A percentile compares a stretch with the other conserved stretches of the same genome.
Conservation (phyloP, 495 filamentous ascomycete species). For the Lepraria neglecta region DNA sequence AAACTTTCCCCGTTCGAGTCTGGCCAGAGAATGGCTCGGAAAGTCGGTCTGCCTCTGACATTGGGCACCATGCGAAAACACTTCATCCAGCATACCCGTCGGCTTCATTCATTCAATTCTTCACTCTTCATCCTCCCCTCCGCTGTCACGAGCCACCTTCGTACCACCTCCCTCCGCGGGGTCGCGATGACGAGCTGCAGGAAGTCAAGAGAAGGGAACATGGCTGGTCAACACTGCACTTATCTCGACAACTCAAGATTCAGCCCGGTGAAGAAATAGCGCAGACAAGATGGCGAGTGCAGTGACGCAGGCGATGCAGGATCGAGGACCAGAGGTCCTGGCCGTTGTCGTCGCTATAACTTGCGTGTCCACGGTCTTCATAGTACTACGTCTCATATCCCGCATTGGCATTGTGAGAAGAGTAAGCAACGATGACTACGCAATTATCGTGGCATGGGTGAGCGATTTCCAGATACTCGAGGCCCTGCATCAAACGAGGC, state of each 20-base stretch:
- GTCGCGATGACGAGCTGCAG: neutral
- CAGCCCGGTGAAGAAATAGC: neutral
- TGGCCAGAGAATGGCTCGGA: neutral
- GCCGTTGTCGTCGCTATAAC: slow-evolving; percentile 68
- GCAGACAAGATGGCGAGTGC: slow-evolving; percentile 15
- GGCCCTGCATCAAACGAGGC: neutral
- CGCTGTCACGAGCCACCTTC: neutral
- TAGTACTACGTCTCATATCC: slow-evolving; percentile 64
- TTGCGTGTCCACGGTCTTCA: slow-evolving; percentile 60
- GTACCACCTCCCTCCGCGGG: neutral
- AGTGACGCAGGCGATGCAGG: slow-evolving; percentile 32
- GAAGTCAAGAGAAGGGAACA: slow-evolving; percentile 7
- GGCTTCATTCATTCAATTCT: neutral
- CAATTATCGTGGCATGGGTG: slow-evolving; percentile 80
- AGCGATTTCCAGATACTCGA: slow-evolving; percentile 13
- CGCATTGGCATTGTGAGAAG: slow-evolving; percentile 65
- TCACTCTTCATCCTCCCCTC: neutral
- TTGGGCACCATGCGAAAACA: neutral
- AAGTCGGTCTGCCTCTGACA: slow-evolving; percentile 1
- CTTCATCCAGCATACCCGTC: slow-evolving; percentile 12
- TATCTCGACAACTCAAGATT: neutral
- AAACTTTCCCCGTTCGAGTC: slow-evolving; percentile 11
- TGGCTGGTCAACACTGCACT: neutral
- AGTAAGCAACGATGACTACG: slow-evolving; percentile 70
- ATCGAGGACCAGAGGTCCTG: slow-evolving; percentile 61